phyloP scores from a whole-genome alignment of 2,329 filamentous ascomycete genomes.

The Colletotrichum liaoningense region DNA sequence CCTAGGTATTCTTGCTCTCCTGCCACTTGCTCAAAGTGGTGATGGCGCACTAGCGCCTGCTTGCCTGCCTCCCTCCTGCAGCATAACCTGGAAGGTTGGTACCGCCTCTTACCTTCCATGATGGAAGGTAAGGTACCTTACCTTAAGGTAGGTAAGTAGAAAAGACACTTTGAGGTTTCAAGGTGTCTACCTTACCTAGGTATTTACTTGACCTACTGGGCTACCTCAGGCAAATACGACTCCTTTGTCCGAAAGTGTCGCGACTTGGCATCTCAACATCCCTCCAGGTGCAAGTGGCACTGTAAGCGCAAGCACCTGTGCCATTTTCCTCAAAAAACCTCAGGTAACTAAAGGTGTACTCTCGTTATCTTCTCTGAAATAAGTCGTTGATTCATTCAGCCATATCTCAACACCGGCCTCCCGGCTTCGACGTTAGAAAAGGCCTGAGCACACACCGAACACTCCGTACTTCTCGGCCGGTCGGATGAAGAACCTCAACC shows the following conservation, averaged over 20 bases:
- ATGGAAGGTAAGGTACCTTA: too few relatives aligned
- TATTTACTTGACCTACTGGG: background rate
- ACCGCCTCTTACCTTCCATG: too few relatives aligned
- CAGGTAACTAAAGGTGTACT: background rate
- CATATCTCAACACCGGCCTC: background rate
- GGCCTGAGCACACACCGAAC: background rate
- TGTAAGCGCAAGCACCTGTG: background rate
- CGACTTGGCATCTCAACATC: background rate
- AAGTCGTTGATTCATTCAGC: background rate
- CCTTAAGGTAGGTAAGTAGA: too few relatives aligned
- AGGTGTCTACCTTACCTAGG: too few relatives aligned
- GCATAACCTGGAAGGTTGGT: too few relatives aligned
- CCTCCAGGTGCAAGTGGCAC: background rate
- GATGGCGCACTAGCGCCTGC: background rate
- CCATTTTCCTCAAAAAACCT: background rate
- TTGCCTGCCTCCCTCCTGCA: background rate
- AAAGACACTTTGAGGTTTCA: too few relatives aligned
- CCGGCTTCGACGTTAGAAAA: background rate
- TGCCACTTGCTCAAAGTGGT: background rate
- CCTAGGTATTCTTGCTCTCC: background rate
- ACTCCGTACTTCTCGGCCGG: background rate
- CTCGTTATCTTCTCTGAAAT: background rate
- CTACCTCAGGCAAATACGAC: background rate
- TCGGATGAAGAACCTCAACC: background rate
- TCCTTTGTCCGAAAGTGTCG: background rate